These are phyloP conservation scores for Boletus huronensis DNA, from an alignment of 768 basidiomycete genomes.

Conservation along the genomic window DNA sequence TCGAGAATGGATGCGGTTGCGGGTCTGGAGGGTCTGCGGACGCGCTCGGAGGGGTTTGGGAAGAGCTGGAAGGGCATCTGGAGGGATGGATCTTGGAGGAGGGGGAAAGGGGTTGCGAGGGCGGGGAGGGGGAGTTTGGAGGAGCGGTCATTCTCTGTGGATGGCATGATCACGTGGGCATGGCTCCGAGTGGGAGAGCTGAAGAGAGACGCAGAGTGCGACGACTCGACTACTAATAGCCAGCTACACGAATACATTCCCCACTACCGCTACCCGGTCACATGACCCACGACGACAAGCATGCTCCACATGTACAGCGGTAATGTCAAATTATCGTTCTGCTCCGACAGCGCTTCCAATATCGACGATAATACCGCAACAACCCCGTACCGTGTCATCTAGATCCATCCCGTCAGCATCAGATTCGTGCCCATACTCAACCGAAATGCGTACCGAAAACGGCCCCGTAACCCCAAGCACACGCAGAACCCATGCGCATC, in stretches of 20 bases:
- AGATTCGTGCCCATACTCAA: not conserved
- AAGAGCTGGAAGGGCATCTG: conserved; percentile 37
- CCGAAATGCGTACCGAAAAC: conserved; percentile 65
- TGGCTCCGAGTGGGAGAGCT: not conserved
- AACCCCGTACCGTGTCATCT: conserved; percentile 66
- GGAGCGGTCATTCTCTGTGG: conserved; percentile 21
- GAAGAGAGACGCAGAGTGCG: not conserved
- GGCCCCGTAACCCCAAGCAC: conserved; percentile 61
- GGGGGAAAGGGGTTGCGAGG: conserved; percentile 23
- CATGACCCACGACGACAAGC: conserved; percentile 54
- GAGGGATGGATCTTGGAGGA: conserved; percentile 22
- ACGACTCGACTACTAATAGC: not conserved
- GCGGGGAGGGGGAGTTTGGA: conserved; percentile 10
- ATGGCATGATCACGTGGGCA: conserved; percentile 29
- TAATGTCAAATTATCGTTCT: conserved; percentile 96
- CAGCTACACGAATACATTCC: conserved; percentile 7
- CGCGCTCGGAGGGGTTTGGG: conserved; percentile 23
- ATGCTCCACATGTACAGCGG: conserved; percentile 97
- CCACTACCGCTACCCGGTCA: conserved; percentile 24
- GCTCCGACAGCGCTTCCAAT: conserved; percentile 88
- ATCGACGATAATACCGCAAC: conserved; percentile 64
- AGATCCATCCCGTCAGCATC: conserved; percentile 23
- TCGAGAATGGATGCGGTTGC: conserved; percentile 46
- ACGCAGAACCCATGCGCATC: conserved; percentile 68
- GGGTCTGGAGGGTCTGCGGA: conserved; percentile 34